These are phyloP conservation scores for Coriaria nepalensis DNA, from an alignment of 306 rosid genomes.

Conservation along the genomic window DNA sequence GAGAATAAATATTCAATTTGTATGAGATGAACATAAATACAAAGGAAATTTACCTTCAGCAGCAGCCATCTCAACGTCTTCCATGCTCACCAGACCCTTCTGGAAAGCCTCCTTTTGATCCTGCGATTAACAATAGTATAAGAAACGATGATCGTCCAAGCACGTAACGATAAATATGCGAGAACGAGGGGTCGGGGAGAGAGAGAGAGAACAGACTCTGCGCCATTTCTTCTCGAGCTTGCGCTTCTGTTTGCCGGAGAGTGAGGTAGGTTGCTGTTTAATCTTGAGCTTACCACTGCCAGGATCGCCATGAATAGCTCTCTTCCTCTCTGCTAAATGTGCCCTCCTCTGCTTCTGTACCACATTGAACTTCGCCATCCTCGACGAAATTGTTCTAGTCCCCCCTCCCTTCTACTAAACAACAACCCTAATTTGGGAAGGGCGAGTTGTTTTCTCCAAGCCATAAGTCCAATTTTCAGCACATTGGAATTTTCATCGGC, in stretches of 20 bases:
- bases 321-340: slow-evolving; percentile 45
- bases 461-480: no score
- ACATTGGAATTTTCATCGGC: no score
- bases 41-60: slow-evolving; percentile 39
- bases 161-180: background rate
- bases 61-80: slow-evolving; percentile 81
- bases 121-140: slow-evolving; percentile 18
- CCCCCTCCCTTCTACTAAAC: no score
- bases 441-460: no score
- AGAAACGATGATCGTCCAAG: no score
- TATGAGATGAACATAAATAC: background rate
- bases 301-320: slow-evolving; percentile 63
- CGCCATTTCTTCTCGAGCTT: slow-evolving; percentile 76
- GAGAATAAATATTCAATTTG: background rate
- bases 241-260: slow-evolving; percentile 89
- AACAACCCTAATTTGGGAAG: no score
- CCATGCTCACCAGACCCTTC: slow-evolving; percentile 54
- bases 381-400: no score
- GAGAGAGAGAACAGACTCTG: slow-evolving; percentile 30
- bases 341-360: slow-evolving; percentile 81
- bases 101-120: slow-evolving; percentile 60
- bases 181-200: background rate
- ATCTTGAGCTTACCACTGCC: slow-evolving; percentile 48
- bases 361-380: slow-evolving; percentile 88
- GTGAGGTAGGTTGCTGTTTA: slow-evolving; percentile 32